These are phyloP conservation scores for Trichocomaceae sp. DNA, from an alignment of 2,329 filamentous ascomycete genomes.

Conservation along the genomic window DNA sequence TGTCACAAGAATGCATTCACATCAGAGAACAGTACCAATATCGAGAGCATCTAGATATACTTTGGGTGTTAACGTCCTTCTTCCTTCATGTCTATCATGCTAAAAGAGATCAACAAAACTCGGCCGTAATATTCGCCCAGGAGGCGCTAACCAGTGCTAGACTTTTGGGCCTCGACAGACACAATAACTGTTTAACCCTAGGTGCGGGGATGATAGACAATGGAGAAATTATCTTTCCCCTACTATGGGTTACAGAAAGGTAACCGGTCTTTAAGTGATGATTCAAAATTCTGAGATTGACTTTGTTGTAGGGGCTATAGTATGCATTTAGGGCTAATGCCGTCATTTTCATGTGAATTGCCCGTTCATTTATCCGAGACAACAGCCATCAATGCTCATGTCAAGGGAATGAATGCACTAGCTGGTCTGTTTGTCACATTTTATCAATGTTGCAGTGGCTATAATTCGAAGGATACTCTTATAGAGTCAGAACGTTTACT, in stretches of 20 bases:
- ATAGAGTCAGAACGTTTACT: slow-evolving; percentile 19
- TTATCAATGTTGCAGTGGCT: slow-evolving; percentile 16
- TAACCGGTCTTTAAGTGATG: slow-evolving; percentile 9
- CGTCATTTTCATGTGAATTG: slow-evolving; percentile 19
- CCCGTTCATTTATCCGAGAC: slow-evolving; percentile 5
- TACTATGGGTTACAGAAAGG: slow-evolving; percentile 28
- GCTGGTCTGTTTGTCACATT: slow-evolving; percentile 22
- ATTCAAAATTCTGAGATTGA: not conserved
- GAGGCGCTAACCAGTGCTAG: slow-evolving; percentile 23
- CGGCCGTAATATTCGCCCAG: slow-evolving; percentile 26
- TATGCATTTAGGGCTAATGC: slow-evolving; percentile 25
- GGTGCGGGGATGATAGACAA: slow-evolving; percentile 20
- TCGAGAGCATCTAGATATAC: slow-evolving; percentile 18
- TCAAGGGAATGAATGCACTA: slow-evolving; percentile 21
- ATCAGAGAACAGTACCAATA: slow-evolving; percentile 17
- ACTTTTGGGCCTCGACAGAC: slow-evolving; percentile 19
- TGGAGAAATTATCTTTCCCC: slow-evolving; percentile 20
- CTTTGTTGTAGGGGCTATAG: slow-evolving; percentile 21
- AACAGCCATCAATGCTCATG: slow-evolving; percentile 15
- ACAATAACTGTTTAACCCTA: not conserved
- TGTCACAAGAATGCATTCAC: slow-evolving; percentile 21
- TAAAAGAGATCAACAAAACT: slow-evolving; percentile 24
- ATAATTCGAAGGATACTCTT: slow-evolving; percentile 11
- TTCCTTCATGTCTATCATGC: slow-evolving; percentile 29
- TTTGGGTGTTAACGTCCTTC: slow-evolving; percentile 22